Evolutionary conservation across 2,329 filamentous ascomycete genomes (phyloP), one percentile per base, ranked within the genome.

Genomic region (Fusarium cicatricum): DNA sequence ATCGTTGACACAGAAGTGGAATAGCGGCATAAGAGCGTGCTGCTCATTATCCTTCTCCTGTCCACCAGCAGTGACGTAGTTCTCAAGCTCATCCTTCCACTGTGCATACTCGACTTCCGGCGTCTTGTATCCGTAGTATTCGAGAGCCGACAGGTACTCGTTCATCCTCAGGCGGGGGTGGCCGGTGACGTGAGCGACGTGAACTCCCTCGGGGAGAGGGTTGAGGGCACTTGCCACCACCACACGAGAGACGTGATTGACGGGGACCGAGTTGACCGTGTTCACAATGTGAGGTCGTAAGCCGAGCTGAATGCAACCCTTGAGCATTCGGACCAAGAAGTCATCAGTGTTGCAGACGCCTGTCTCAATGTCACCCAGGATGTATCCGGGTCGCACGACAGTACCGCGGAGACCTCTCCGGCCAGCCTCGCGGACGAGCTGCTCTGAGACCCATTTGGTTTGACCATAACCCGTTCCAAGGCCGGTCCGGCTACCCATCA

Each of bases 401-500:
- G 88, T 83, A 14, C 91, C 93, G 14, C 77, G 79, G 2, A 97
- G 84, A 11, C 94, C 93, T 51, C 91, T 84, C 52, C 80, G 80
- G 43, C 92, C 91, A 21, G 94, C 93, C 72, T 91, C 90, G 19
- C 90, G 84, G 17, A 92, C 85, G 41, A 97, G 81, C 43, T 85
- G 77, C 66, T 88, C 84, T 8, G 84, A 83, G 6, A 85, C 90
- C 92, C 92, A 97, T 77, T 98, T 97, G 62, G 85, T 87, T 74
- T 97, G 93, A 3, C 94, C 93, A 68, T 97, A 97, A 5, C 94
- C 93, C 1, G 91, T 97, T 33, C 86, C 87, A 2, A 97, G 85
- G 28, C 91, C 91, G 46, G 80, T 86, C 33, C 86, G 82, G 68
- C 90, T 93, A 47, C 92, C 91, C 64, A 85, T 79, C 58, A 97